phyloP scores from a whole-genome alignment of 768 basidiomycete species.

The Hypholoma fasciculare region DNA sequence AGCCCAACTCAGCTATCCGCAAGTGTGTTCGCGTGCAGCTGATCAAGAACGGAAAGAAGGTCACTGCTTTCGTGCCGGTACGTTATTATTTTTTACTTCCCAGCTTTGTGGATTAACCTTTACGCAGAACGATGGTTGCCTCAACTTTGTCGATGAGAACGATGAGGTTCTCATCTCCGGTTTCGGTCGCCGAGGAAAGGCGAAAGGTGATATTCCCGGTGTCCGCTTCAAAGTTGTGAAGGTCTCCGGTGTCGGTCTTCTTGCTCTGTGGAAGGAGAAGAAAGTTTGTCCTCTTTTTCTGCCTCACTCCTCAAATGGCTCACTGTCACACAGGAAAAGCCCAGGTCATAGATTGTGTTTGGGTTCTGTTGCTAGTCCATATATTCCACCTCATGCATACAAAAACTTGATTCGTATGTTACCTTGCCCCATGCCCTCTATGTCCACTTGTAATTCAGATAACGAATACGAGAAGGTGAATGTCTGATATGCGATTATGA shows the following conservation, averaged over 20 bases:
- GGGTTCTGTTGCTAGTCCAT: constrained; percentile 14
- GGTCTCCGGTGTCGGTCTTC: constrained; percentile 98
- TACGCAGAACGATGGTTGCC: constrained; percentile 87
- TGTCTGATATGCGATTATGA: background rate
- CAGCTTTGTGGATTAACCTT: background rate
- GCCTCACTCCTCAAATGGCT: background rate
- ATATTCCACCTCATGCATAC: constrained; percentile 10
- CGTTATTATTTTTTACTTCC: constrained; percentile 30
- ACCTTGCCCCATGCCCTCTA: background rate
- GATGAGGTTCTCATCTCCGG: constrained; percentile 99
- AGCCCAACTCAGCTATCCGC: constrained; percentile 99
- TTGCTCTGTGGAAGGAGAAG: constrained; percentile 99
- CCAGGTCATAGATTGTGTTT: constrained; percentile 46
- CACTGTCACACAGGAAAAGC: constrained; percentile 60
- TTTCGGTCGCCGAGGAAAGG: constrained; percentile 99
- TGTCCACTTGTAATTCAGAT: background rate
- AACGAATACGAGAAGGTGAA: background rate
- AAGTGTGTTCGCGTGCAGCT: constrained; percentile 99
- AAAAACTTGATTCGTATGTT: constrained; percentile 10
- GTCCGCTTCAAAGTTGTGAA: constrained; percentile 99
- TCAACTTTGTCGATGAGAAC: constrained; percentile 99
- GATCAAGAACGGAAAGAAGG: constrained; percentile 99
- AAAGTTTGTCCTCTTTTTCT: constrained; percentile 58
- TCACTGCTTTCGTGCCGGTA: constrained; percentile 99
- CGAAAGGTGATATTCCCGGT: constrained; percentile 99